Base-by-base conservation (phyloP, 345 rosid genomes). In the Acer campestre region DNA sequence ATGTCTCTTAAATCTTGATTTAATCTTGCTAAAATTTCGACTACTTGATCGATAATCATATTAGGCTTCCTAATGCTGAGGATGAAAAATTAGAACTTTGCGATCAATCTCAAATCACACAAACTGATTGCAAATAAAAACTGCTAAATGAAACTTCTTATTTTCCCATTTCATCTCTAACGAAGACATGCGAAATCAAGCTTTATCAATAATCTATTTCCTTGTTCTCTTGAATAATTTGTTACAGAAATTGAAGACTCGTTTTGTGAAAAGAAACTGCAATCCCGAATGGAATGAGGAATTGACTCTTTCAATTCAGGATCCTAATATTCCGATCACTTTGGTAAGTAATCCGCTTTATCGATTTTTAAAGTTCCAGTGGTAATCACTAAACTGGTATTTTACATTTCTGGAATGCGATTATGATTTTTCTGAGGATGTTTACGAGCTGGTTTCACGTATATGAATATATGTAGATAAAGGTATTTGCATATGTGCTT, bases 211-310 rank as follows among this genome's bases (percentile, higher is more conserved):
- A 6, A 9, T 46, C 16, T 11, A 31, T 31, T 11, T 1, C 29
- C 69, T 70, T 40, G 64, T 51, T 77, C 23, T 42, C 20, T 42
- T 27, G n/a, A 7, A 51, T 70, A 38, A 67, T 72, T 72, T 72
- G 71, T 64, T 70, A 79, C 98, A 90, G 97, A 92, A 77, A 61
- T 62, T 90, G 84, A 91, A 90, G 86, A 86, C 91, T 18, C 89
- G 87, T 0, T 87, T 91, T 49, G 85, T 94, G 23, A 87, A 86
- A 46, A 83, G 84, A n/a, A 85, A 81, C 82, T 88, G 95, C 80
- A 92, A 96, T 80, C 99, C 99, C 0, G 90, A 82, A 73, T 94
- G 98, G 98, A 87, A 94, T 16, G 95, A 92, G 38, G 97, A 92
- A 56, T 71, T 91, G 67, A 92, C 97, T 27, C 91, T 96, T 49